Evolutionary conservation across 1,139 yeast genomes (phyloP), one percentile per base, ranked within the genome.

Genomic region (Scheffersomyces lignicola): DNA sequence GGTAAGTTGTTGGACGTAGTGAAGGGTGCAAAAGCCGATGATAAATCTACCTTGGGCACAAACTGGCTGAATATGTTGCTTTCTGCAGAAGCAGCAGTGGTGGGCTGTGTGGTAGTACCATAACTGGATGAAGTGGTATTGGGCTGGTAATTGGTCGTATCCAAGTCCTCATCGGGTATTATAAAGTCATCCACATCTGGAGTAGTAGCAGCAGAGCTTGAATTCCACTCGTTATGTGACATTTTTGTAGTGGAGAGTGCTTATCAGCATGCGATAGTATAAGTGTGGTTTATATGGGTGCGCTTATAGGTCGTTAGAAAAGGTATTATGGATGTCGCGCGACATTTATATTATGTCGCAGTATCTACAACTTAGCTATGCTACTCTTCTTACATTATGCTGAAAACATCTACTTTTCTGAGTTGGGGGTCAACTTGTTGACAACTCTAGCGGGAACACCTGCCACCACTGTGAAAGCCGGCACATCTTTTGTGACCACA

Each of bases 391-490:
- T n/a, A n/a, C n/a, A n/a, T n/a, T n/a, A n/a, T n/a, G n/a, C n/a
- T n/a, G n/a, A n/a, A n/a, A n/a, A n/a, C n/a, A n/a, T n/a, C n/a
- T n/a, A n/a, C n/a, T n/a, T n/a, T n/a, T n/a, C n/a, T n/a, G n/a
- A n/a, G n/a, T n/a, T n/a, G 12, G 29, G 35, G 10, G 22, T 29
- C 4, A 23, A 23, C 8, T 18, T 14, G n/a, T 13, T 22, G 24
- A 74, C 48, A 7, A 78, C 70, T 41, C 55, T 67, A 2, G 78
- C 84, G 0, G 87, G 87, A 18, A 64, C 63, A 0, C 87, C 87
- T n/a, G 61, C 81, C 14, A 70, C 79, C 16, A 80, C 72, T 0
- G 71, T 55, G 39, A 65, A 60, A 3, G 69, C 60, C 1, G 82
- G 78, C 17, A 80, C 69, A 41, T 69, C 74, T 41, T 60, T 71